These are phyloP conservation scores for Gossypium aridum DNA, from an alignment of 441 rosid species.

Conservation along the genomic window DNA sequence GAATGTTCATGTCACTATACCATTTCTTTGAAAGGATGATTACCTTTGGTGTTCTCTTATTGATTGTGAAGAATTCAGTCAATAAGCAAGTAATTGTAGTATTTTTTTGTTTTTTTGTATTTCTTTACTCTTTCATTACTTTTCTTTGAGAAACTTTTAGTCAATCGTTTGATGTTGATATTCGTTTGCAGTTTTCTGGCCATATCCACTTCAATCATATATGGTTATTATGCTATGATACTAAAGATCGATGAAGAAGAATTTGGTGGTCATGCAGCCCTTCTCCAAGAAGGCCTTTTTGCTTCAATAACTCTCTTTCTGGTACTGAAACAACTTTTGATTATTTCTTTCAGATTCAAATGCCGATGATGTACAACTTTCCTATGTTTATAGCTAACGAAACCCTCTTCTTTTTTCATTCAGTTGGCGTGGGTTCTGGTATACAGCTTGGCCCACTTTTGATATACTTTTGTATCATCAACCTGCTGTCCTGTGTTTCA, in stretches of 20 bases:
- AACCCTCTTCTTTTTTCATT: conserved; percentile 15
- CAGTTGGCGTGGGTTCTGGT: conserved; percentile 94
- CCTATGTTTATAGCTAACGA: conserved; percentile 13
- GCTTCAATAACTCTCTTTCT: conserved; percentile 72
- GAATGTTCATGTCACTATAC: background rate
- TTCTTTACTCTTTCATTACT: background rate
- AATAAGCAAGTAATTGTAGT: background rate
- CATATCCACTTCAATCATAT: conserved; percentile 63
- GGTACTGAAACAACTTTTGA: conserved; percentile 28
- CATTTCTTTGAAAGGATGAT: background rate
- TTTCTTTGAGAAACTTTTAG: background rate
- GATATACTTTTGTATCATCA: conserved; percentile 18
- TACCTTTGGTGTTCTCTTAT: background rate
- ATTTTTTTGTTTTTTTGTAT: background rate
- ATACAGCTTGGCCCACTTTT: conserved; percentile 89
- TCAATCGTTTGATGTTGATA: background rate
- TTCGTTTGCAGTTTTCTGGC: conserved; percentile 55
- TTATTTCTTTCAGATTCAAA: background rate
- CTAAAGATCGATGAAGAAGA: conserved; percentile 85
- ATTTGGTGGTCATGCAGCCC: conserved; percentile 83
- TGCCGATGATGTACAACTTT: background rate
- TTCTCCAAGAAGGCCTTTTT: conserved; percentile 92
- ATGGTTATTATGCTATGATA: conserved; percentile 76
- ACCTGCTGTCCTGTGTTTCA: conserved; percentile 2
- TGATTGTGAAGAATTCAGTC: background rate